Evolutionary conservation across 768 basidiomycete species (phyloP), one percentile per base, ranked within the genome.

Genomic region (Termitomyces eurrhizus): DNA sequence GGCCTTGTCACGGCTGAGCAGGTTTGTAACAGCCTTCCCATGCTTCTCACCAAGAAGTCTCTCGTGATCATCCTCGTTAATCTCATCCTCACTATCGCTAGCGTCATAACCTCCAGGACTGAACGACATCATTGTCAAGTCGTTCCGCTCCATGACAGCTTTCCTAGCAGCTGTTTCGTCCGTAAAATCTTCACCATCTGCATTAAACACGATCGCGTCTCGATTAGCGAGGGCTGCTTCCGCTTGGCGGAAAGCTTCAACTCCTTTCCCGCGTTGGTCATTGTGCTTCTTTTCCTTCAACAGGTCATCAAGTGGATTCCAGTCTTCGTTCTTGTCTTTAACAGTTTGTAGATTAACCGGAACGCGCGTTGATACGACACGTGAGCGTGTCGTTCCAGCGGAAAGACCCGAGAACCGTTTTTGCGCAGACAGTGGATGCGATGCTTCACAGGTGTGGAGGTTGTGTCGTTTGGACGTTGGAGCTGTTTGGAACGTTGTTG

Each of bases 221-320:
- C 68, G 75, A 54, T 73, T 70, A 41, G 65, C 70, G 4, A 77
- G 59, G 13, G 74, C 74, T 45, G 66, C 70, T 63, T 85, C 83
- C 14, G 84, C 85, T 14, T 68, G 78, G 61, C 69, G 74, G 56
- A 83, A 66, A 8, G 78, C 82, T 8, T 77, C 71, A 14, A 51
- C 70, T 46, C 78, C 78, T 32, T 76, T 74, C 12, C 80, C 79
- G 7, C 65, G 66, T 59, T 74, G 73, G 36, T 79, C 75, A 8
- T 75, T 73, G 3, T 63, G 59, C 33, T 67, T 69, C 66, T 84
- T 87, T 69, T 87, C 85, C 62, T 77, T 81, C 42, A 87, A 68
- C 35, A 88, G 77, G 1, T 73, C 78, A 52, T 77, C 78, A 24
- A 89, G 74, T 11, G 88, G 87, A 62, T 85, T 82, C 36, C 32